Evolutionary conservation across 257 asterid species (phyloP).

Genomic region (Solanum chmielewskii): DNA sequence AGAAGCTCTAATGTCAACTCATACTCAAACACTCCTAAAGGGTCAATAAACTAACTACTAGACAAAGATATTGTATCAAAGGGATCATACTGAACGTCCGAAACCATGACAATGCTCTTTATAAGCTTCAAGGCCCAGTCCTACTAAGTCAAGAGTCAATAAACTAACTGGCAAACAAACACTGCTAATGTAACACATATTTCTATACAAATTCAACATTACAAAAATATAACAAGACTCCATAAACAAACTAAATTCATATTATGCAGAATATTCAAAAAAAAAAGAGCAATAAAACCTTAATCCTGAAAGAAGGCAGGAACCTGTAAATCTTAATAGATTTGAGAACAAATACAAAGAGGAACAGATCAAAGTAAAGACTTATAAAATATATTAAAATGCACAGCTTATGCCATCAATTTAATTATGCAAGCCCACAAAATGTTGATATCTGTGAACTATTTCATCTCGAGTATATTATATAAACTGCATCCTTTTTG

Average conservation of each 20-base stretch:
- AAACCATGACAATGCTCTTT: not conserved
- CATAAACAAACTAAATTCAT: not conserved
- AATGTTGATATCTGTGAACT: not conserved
- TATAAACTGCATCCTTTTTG: not conserved
- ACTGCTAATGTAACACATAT: not conserved
- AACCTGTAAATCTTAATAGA: not conserved
- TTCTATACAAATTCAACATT: not conserved
- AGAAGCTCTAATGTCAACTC: not conserved
- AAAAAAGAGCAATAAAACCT: not conserved
- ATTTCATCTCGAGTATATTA: not conserved
- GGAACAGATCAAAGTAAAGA: not conserved
- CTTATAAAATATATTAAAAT: not conserved
- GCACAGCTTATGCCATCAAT: not conserved
- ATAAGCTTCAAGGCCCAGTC: not conserved
- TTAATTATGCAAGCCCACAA: not conserved
- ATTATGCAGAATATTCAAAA: not conserved
- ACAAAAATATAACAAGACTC: not conserved
- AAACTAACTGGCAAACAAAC: not conserved
- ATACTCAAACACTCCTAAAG: not conserved
- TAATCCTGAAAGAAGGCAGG: not conserved
- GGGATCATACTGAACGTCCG: not conserved
- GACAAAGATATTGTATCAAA: not conserved
- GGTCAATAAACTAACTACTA: not conserved
- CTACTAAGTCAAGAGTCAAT: not conserved
- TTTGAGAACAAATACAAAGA: not conserved